Percentiles rank a stretch among this genome's conserved stretches.
phyloP scores from a whole-genome alignment of 345 rosid species.

The Rhodamnia rubescens region DNA sequence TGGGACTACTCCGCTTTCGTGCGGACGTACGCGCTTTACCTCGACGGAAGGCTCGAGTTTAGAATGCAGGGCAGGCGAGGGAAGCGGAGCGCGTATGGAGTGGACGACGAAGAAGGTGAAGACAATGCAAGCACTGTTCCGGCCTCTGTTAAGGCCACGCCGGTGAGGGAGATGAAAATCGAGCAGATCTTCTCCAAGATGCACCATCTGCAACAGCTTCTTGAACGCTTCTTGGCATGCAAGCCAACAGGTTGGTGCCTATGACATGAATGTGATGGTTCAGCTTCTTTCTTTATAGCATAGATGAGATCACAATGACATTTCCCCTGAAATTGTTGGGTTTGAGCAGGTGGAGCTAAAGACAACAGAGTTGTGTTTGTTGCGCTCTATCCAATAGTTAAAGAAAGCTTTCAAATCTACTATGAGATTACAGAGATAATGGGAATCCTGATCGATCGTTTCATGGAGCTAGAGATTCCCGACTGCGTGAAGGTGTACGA shows the following conservation, averaged over 20 bases:
- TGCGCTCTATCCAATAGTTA: slow-evolving; percentile 63
- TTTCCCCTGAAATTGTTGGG: neutral
- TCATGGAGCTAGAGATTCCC: slow-evolving; percentile 75
- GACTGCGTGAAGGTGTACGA: slow-evolving; percentile 82
- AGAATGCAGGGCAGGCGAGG: slow-evolving; percentile 32
- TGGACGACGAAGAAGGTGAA: slow-evolving; percentile 10
- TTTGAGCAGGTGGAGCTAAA: slow-evolving; percentile 37
- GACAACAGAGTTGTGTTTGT: slow-evolving; percentile 58
- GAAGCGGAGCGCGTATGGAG: slow-evolving; percentile 17
- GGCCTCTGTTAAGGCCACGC: slow-evolving; percentile 26
- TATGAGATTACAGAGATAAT: slow-evolving; percentile 73
- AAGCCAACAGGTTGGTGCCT: slow-evolving; percentile 62
- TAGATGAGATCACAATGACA: neutral
- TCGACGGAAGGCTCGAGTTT: slow-evolving; percentile 71
- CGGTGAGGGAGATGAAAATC: slow-evolving; percentile 59
- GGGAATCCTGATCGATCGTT: slow-evolving; percentile 72
- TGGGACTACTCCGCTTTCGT: slow-evolving; percentile 89
- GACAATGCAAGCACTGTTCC: neutral
- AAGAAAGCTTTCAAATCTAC: slow-evolving; percentile 76
- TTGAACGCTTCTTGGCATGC: slow-evolving; percentile 73
- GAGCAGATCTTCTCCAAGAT: slow-evolving; percentile 77
- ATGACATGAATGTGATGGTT: neutral
- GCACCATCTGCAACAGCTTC: slow-evolving; percentile 75
- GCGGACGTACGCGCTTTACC: slow-evolving; percentile 54
- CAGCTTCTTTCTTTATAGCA: neutral